Base-by-base conservation (phyloP, 805 yeast species). In the Grigorovia transvaalensis region DNA sequence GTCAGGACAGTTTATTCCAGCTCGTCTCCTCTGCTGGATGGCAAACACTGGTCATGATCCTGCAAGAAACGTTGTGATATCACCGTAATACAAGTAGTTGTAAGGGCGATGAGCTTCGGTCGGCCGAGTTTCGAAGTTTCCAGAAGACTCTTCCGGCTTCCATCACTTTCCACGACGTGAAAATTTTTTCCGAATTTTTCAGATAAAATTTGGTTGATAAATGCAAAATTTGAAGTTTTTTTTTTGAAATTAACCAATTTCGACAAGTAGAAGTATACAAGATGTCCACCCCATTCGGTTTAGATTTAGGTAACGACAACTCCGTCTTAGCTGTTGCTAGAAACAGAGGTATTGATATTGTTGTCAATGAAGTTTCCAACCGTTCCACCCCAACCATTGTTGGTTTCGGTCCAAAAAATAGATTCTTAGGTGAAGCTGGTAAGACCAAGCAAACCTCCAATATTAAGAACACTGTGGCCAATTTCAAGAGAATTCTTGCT, bases 291-390 rank as follows among this genome's bases (percentile, higher is more conserved):
- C 96, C 96, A 74, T 86, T 90, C 67, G 99, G 99, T 77, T 84
- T 93, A 73, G 99, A 93, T 81, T 85, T 93, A 70, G 99, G 99
- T 75, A 89, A 89, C 76, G 79, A 81, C 78, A 86, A 80, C 78
- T 82, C 96, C 58, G 97, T 91, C 61, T 80, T 91, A 69, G 98
- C 95, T 45, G 85, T 95, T 69, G 99, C 99, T 57, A 85, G 91
- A 71, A 93, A 91, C 82, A 84, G 98, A 77, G 98, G 98, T 68
- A 93, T 93, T 68, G 99, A 93, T 72, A 84, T 93, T 65, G 88
- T 93, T 65, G 98, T 93, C 74, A 93, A 93, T 71, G 99, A 93
- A 74, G 98, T 93, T 48, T 90, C 98, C 53, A 93, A 93, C 84
- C 85, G 99, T 74, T 72, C 95, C 60, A 93, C 99, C 38, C 99